These are phyloP conservation scores for Mortierella sp. DNA, from an alignment of 371 early-diverging fungal genomes.

Conservation along the genomic window DNA sequence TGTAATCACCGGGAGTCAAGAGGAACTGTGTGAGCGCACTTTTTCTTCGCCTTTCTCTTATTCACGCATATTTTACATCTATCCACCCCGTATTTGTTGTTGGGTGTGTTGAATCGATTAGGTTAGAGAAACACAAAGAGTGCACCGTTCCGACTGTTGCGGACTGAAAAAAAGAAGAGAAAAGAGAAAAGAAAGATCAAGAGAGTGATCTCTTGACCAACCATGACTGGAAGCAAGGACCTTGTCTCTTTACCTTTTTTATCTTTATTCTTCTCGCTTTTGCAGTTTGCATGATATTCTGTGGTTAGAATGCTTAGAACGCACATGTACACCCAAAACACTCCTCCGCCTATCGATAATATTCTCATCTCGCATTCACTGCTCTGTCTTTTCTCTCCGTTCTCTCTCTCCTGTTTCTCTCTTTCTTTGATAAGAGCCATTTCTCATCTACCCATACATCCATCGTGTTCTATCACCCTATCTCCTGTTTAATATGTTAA, in stretches of 20 bases:
- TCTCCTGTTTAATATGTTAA: background rate
- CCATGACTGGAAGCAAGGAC: too few relatives aligned
- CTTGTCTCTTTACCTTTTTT: too few relatives aligned
- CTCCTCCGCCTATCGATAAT: too few relatives aligned
- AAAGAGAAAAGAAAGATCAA: too few relatives aligned
- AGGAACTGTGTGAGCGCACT: background rate
- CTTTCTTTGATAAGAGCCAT: background rate
- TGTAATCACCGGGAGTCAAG: too few relatives aligned
- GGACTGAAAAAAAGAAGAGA: too few relatives aligned
- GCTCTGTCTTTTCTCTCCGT: background rate
- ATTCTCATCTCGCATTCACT: background rate
- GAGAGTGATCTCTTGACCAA: too few relatives aligned
- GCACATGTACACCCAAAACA: too few relatives aligned
- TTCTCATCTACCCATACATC: background rate
- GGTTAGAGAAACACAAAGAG: background rate
- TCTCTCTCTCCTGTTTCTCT: background rate
- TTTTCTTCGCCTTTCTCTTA: constrained; percentile 1
- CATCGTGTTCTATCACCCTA: background rate
- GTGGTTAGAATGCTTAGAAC: too few relatives aligned
- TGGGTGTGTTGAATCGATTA: background rate
- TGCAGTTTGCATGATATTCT: too few relatives aligned
- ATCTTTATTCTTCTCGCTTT: too few relatives aligned
- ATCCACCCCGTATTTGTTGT: background rate
- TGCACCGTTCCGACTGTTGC: too few relatives aligned
- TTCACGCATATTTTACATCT: constrained; percentile 6